Base-by-base conservation (phyloP, 495 filamentous ascomycete species). In the Aspergillus homomorphus region DNA sequence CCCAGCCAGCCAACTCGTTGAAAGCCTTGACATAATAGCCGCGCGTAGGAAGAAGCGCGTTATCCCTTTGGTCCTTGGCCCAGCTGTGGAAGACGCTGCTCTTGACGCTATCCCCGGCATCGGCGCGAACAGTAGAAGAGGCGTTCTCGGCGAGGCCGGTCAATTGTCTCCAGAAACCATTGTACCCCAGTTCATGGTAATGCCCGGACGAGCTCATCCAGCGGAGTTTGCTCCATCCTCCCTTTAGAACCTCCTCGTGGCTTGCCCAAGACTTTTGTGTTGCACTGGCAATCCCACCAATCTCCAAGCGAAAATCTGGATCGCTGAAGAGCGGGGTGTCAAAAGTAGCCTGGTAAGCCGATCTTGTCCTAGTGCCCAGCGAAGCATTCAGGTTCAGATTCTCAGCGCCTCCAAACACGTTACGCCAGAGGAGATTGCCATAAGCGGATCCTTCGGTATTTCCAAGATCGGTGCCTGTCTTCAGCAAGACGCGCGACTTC, bases 371-470 rank as follows among this genome's bases (percentile, higher is more conserved):
- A 33, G 92, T 96, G 23, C 94, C 94, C 24, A 92, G 72, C 1
- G 90, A 89, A 16, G 90, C 92, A 66, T 94, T 91, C 46, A 95
- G 70, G 61, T 84, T 88, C 55, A 98, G 71, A n/a, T 84, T 86
- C 73, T 98, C 94, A 16, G 94, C 92, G 23, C 95, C 95, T 42
- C 94, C 94, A 66, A 98, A 92, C 44, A 98, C 82, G 74, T 98
- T 98, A 49, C 95, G 87, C 71, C 89, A 84, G 14, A 89, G 79
- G 26, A 89, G 79, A 54, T 92, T 90, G 55, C 89, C 83, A 69
- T 96, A 96, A 1, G 93, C 93, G 3, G 89, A 92, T 16, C 92
- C 95, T 71, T 98, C 95, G 14, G 88, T 80, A 64, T 92, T 92
- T 53, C 95, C 94, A 23, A 95, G 77, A 64, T 96, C 92, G 5